Conservation (phyloP, 257 asterid genomes). For the Solanum peruvianum region DNA sequence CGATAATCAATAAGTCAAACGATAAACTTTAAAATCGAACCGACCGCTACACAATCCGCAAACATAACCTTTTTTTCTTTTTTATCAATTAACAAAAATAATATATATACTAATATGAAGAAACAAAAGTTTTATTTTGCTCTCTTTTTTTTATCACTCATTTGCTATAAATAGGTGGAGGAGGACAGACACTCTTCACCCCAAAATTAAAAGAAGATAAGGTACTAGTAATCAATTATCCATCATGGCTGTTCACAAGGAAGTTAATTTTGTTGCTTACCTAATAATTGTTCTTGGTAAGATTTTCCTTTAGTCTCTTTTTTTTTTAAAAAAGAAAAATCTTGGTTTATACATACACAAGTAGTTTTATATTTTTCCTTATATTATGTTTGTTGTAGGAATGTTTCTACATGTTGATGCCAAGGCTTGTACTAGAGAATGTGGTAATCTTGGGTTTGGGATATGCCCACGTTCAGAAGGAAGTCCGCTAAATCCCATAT, state of each 20-base stretch:
- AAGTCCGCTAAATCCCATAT: not conserved
- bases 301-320: not conserved
- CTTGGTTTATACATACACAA: not conserved
- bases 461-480: not conserved
- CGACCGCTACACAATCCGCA: too few species aligned
- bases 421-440: not conserved
- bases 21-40: too few species aligned
- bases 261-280: not conserved
- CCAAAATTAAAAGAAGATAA: not conserved
- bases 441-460: not conserved
- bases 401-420: not conserved
- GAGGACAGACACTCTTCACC: not conserved
- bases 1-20: too few species aligned
- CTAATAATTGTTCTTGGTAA: not conserved
- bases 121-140: not conserved
- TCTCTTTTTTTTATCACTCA: not conserved
- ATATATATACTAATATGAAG: not conserved
- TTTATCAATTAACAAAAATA: too few species aligned
- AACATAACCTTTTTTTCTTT: too few species aligned
- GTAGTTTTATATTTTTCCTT: not conserved
- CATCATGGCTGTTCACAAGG: constrained; percentile 1
- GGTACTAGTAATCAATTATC: not conserved
- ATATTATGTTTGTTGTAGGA: not conserved
- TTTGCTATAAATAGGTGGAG: not conserved
- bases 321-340: not conserved